Evolutionary conservation across 176 grass and related monocot species (phyloP).

Genomic region (Cenchrus americanus): DNA sequence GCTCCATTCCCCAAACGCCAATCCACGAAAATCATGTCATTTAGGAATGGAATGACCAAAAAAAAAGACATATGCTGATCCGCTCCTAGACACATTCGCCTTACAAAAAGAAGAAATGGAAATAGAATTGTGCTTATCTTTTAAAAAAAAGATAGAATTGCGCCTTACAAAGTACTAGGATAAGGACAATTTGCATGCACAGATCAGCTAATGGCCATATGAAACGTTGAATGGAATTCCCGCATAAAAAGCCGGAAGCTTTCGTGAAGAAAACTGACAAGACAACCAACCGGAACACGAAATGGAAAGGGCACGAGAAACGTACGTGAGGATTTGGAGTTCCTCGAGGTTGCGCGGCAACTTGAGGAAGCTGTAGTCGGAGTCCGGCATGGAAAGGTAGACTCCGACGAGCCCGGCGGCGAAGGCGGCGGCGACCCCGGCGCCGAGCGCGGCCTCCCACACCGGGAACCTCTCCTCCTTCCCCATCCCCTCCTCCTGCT

Average conservation of each 20-base stretch:
- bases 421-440: slow-evolving; percentile 63
- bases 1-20: slow-evolving; percentile 27
- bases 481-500: slow-evolving; percentile 50
- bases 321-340: slow-evolving; percentile 87
- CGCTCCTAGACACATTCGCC: slow-evolving; percentile 5
- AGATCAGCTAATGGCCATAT: not conserved
- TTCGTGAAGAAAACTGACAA: slow-evolving; percentile 21
- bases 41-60: not conserved
- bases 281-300: slow-evolving; percentile 26
- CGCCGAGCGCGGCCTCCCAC: slow-evolving; percentile 71
- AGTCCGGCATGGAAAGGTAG: slow-evolving; percentile 91
- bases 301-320: not conserved
- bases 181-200: not conserved
- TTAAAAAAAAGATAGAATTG: not conserved
- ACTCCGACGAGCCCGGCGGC: slow-evolving; percentile 72
- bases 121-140: slow-evolving; percentile 8
- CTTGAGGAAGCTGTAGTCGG: slow-evolving; percentile 77
- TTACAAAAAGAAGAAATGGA: not conserved
- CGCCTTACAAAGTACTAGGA: not conserved
- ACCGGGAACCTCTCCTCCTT: slow-evolving; percentile 66
- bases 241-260: not conserved
- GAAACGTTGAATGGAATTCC: slow-evolving; percentile 1
- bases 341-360: slow-evolving; percentile 69
- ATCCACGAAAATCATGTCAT: not conserved
- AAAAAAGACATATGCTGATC: slow-evolving; percentile 7